These are phyloP conservation scores for Taphrina deformans DNA, from an alignment of 1,139 yeast species.

Conservation along the genomic window DNA sequence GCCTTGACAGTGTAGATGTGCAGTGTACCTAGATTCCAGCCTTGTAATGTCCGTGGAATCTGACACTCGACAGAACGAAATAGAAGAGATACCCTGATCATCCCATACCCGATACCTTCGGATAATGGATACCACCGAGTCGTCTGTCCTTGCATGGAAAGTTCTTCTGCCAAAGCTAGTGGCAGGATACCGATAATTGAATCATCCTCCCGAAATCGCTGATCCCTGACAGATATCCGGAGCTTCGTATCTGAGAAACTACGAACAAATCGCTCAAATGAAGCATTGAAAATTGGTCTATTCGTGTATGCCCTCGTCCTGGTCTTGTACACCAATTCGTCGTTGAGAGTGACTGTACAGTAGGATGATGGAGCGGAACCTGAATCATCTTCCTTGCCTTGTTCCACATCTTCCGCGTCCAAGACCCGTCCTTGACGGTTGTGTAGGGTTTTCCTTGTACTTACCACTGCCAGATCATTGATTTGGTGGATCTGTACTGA, in stretches of 20 bases:
- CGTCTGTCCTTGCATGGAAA: slow-evolving; percentile 26
- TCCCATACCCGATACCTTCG: slow-evolving; percentile 35
- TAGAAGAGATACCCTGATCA: slow-evolving; percentile 30
- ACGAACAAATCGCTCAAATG: slow-evolving; percentile 33
- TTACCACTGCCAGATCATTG: slow-evolving; percentile 21
- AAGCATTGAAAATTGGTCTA: slow-evolving; percentile 34
- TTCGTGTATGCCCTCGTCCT: slow-evolving; percentile 33
- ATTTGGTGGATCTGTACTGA: slow-evolving; percentile 34
- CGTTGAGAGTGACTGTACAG: slow-evolving; percentile 33
- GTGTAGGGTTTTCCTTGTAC: slow-evolving; percentile 1
- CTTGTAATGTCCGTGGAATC: slow-evolving; percentile 26
- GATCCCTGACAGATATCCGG: slow-evolving; percentile 28
- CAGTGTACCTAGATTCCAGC: slow-evolving; percentile 36
- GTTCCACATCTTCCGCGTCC: slow-evolving; percentile 27
- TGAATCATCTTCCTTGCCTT: slow-evolving; percentile 28
- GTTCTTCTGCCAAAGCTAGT: slow-evolving; percentile 24
- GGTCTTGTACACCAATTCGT: slow-evolving; percentile 33
- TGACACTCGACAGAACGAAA: slow-evolving; percentile 29
- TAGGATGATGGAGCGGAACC: slow-evolving; percentile 33
- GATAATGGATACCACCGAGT: slow-evolving; percentile 33
- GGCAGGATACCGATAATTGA: slow-evolving; percentile 34
- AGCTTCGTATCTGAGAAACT: slow-evolving; percentile 22
- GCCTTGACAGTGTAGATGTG: slow-evolving; percentile 21
- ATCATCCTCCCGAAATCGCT: slow-evolving; percentile 35
- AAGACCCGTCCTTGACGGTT: slow-evolving; percentile 17